Evolutionary conservation across 2,329 filamentous ascomycete species (phyloP), one percentile per base, ranked within the genome.

Genomic region (Fusarium citri): DNA sequence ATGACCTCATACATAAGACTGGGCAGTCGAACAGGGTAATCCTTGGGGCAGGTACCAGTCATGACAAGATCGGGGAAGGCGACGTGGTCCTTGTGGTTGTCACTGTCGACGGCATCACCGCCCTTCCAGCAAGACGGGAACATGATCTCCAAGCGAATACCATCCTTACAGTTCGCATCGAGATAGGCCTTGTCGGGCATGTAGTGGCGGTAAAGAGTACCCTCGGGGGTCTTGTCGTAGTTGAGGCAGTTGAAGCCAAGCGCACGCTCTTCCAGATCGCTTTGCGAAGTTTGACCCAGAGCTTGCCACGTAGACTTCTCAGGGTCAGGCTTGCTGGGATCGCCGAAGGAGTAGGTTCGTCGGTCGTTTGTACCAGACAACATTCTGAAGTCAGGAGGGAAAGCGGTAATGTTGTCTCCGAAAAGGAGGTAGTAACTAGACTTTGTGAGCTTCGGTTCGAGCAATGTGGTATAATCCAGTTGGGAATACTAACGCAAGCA

Each of bases 191-290:
- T 97, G 74, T 91, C 87, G 0, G 95, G 94, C 73, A 98, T 76
- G 77, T 88, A 90, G 80, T 97, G 94, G 71, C 94, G 93, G 79
- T 89, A 92, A 37, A 97, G 86, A 16, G 94, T 92, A 3, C 87
- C 86, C 79, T 97, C 94, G 4, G 92, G 83, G 0, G 80, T 74
- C 25, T 80, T 83, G 31, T 74, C 75, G 78, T 98, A 98, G 87
- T 98, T 91, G 65, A 99, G 83, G 81, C 96, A 98, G 85, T 98
- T 98, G 87, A 97, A 97, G 6, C 96, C 95, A 28, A 98, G 74
- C 12, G 94, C 93, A 66, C 94, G 94, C 83, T 97, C 92, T 53
- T 82, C 83, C 40, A 98, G 87, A 55, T 90, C 87, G 18, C 81
- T 79, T 82, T 97, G 94, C 48, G 77, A 80, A 14, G 90, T 91